Conservation (phyloP, 495 filamentous ascomycete genomes). For the Cenococcum geophilum region DNA sequence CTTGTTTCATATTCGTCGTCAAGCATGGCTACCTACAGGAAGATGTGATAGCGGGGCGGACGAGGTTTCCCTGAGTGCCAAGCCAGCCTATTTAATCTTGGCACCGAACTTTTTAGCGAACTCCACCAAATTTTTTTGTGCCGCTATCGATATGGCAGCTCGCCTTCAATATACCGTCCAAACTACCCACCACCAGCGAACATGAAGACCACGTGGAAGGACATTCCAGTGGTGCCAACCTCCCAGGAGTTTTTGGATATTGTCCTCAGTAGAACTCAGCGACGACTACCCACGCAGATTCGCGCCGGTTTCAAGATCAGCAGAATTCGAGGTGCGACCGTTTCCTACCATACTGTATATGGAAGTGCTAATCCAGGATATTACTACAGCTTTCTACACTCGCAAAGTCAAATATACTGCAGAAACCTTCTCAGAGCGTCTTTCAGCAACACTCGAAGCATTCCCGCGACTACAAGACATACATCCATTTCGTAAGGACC, state of each 20-base stretch:
- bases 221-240: constrained; percentile 86
- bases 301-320: constrained; percentile 93
- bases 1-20: no score
- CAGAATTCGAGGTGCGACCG: neutral
- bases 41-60: neutral
- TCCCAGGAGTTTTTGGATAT: constrained; percentile 96
- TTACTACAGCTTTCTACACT: constrained; percentile 67
- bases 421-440: constrained; percentile 93
- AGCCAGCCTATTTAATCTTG: constrained; percentile 4
- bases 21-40: no score
- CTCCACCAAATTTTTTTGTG: neutral
- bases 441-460: constrained; percentile 79
- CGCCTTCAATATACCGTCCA: neutral
- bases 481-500: constrained; percentile 68
- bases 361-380: no score
- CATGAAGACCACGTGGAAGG: constrained; percentile 48
- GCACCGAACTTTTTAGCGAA: neutral
- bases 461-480: constrained; percentile 94
- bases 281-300: constrained; percentile 92
- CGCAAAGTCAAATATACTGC: constrained; percentile 98
- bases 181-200: neutral
- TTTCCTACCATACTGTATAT: no score
- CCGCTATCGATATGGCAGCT: constrained; percentile 1
- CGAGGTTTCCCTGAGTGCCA: constrained; percentile 18
- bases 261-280: constrained; percentile 88